Evolutionary conservation across 192 early-diverging fungal species (phyloP), one percentile per base, ranked within the genome.

Genomic region (Entomortierella parvispora): DNA sequence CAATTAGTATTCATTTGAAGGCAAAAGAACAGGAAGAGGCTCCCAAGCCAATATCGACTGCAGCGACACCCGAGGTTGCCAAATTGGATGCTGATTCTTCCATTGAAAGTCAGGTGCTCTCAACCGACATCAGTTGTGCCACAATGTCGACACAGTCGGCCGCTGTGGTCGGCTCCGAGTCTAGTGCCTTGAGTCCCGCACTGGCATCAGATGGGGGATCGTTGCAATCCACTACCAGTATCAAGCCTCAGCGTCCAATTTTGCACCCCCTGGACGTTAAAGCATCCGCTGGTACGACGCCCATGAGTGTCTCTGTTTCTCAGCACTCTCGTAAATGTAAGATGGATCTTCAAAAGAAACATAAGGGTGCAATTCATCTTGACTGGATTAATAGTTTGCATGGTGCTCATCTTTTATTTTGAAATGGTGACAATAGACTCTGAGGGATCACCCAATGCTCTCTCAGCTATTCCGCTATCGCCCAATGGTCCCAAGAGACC

Each of bases 261-360:
- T 33, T 77, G 48, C 74, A 54, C 40, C 74, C 66, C 3, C 31
- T 77, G 49, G 74, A 77, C 58, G 65, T 77, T 48, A 77, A 77
- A 14, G 61, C 65, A 3, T 68, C 66, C n/a, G 59, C 74, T 2
- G 55, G 65, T 9, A 68, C 55, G 15, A 59, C 65, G 6, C 12
- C 74, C 6, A 68, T 68, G 65, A 68, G 37, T 34, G 74, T 77
- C 23, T 77, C 60, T 37, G 74, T 52, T 10, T 75, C 71, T 15
- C 71, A 60, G 14, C 74, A 77, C 20, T 77, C 74, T 34, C 74
- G 65, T 2, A 63, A 58, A 51, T 59, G 74, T 68, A 77, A 46
- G 61, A 47, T 22, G 3, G 20, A 1, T 18, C 26, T 40, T 18
- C 7, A 20, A 1, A 22, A 10, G 25, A 47, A 12, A 31, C 18